Evolutionary conservation across 805 yeast species (phyloP).

Genomic region (Ogataea corticis): DNA sequence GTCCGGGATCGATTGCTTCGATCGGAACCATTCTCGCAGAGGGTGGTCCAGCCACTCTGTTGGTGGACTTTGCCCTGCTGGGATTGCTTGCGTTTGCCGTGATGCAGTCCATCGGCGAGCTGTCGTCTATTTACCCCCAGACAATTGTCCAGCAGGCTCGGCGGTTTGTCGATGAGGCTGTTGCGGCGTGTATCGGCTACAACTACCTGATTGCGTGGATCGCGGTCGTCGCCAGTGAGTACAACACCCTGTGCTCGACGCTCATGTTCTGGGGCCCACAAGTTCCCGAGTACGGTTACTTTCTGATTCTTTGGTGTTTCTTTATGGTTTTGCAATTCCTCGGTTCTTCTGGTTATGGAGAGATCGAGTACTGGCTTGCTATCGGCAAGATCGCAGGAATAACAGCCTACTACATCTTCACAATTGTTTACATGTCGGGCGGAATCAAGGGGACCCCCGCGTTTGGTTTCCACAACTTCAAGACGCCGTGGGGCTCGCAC

Average conservation of each 20-base stretch:
- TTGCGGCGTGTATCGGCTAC: slow-evolving; percentile 52
- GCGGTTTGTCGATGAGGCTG: slow-evolving; percentile 50
- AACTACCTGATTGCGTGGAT: slow-evolving; percentile 54
- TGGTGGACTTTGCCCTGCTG: slow-evolving; percentile 47
- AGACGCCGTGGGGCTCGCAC: slow-evolving; percentile 12
- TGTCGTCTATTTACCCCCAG: slow-evolving; percentile 44
- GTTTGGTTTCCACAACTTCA: slow-evolving; percentile 21
- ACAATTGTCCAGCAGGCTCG: slow-evolving; percentile 39
- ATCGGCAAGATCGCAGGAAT: slow-evolving; percentile 40
- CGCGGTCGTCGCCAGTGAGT: slow-evolving; percentile 52
- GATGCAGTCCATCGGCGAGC: slow-evolving; percentile 54
- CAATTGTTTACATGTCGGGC: slow-evolving; percentile 38
- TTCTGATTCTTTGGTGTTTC: slow-evolving; percentile 50
- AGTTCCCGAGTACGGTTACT: slow-evolving; percentile 57
- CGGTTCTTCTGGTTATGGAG: slow-evolving; percentile 56
- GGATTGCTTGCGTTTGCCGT: slow-evolving; percentile 50
- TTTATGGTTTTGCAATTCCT: slow-evolving; percentile 49
- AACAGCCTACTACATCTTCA: slow-evolving; percentile 43
- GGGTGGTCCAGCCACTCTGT: slow-evolving; percentile 51
- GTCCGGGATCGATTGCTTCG: slow-evolving; percentile 55
- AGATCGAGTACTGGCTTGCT: slow-evolving; percentile 55
- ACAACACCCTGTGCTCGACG: slow-evolving; percentile 50
- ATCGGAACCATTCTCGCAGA: slow-evolving; percentile 43
- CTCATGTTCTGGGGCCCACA: slow-evolving; percentile 50
- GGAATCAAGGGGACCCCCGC: slow-evolving; percentile 31